A percentile compares a stretch with the other conserved stretches of the same genome.
Conservation (phyloP, 371 early-diverging fungal species). For the Nematocida sp. region DNA sequence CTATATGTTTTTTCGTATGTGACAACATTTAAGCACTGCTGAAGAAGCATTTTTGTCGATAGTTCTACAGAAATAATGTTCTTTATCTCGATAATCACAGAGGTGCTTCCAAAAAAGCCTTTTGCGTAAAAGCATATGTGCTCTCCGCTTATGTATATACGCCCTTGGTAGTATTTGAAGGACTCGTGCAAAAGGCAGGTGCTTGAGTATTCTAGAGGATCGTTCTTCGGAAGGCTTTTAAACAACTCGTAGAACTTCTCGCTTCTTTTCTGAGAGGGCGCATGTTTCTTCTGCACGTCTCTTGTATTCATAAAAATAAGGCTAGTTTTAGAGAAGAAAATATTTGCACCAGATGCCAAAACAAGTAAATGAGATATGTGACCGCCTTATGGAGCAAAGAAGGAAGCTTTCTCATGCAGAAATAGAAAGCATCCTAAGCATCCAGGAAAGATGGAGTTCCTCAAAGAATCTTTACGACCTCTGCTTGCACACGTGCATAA, state of each 20-base stretch:
- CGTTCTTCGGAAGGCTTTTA: conserved; percentile 51
- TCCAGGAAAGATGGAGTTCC: too few relatives aligned
- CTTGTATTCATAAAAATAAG: background rate
- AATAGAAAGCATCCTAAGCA: too few relatives aligned
- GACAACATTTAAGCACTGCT: conserved; percentile 42
- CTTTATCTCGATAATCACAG: conserved; percentile 30
- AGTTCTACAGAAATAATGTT: conserved; percentile 25
- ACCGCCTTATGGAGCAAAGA: background rate
- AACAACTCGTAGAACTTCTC: conserved; percentile 46
- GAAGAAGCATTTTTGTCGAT: conserved; percentile 37
- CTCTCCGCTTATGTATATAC: conserved; percentile 44
- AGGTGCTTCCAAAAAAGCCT: conserved; percentile 33
- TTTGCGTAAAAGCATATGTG: conserved; percentile 49
- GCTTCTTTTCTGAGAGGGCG: conserved; percentile 32
- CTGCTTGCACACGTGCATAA: too few relatives aligned
- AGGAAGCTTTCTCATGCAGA: too few relatives aligned
- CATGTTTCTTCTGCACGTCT: conserved; percentile 3
- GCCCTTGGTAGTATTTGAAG: conserved; percentile 46
- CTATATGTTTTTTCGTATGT: conserved; percentile 55
- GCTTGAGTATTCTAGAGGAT: conserved; percentile 34
- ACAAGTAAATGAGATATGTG: background rate
- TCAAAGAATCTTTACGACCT: too few relatives aligned
- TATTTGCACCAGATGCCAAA: too few relatives aligned
- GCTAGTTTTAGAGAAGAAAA: background rate
- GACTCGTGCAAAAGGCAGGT: conserved; percentile 24